phyloP scores from a whole-genome alignment of 805 yeast genomes.

The Jamesozyma rosinii region DNA sequence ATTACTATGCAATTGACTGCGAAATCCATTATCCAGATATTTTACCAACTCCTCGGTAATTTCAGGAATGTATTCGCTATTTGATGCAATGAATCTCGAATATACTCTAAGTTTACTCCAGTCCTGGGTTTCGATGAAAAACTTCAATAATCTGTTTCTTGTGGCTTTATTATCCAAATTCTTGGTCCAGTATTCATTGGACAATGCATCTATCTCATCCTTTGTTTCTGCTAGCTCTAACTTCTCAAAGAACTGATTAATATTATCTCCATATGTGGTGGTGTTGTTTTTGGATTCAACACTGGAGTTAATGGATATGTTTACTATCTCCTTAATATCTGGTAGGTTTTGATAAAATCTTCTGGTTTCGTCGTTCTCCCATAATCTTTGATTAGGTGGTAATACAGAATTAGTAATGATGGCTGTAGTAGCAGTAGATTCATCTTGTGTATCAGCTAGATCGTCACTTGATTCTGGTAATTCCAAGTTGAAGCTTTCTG shows the following conservation, averaged over 20 bases:
- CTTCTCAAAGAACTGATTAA: constrained; percentile 36
- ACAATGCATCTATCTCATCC: constrained; percentile 42
- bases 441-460: constrained; percentile 14
- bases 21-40: constrained; percentile 49
- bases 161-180: constrained; percentile 65
- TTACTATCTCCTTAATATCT: constrained; percentile 30
- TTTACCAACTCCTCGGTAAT: constrained; percentile 44
- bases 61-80: constrained; percentile 40
- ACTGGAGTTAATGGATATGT: constrained; percentile 9
- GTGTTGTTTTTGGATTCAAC: constrained; percentile 10
- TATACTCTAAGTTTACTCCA: constrained; percentile 41
- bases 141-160: constrained; percentile 46
- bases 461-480: constrained; percentile 30
- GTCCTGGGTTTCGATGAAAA: constrained; percentile 43
- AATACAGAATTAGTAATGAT: constrained; percentile 20
- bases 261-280: constrained; percentile 22
- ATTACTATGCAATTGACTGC: constrained; percentile 49
- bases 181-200: constrained; percentile 39
- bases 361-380: constrained; percentile 62
- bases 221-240: constrained; percentile 38
- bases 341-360: constrained; percentile 56
- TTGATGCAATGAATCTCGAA: constrained; percentile 62
- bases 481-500: constrained; percentile 34
- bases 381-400: constrained; percentile 29
- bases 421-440: constrained; percentile 22